Evolutionary conservation across 2,329 filamentous ascomycete genomes (phyloP).

Genomic region (Xylariales sp.): DNA sequence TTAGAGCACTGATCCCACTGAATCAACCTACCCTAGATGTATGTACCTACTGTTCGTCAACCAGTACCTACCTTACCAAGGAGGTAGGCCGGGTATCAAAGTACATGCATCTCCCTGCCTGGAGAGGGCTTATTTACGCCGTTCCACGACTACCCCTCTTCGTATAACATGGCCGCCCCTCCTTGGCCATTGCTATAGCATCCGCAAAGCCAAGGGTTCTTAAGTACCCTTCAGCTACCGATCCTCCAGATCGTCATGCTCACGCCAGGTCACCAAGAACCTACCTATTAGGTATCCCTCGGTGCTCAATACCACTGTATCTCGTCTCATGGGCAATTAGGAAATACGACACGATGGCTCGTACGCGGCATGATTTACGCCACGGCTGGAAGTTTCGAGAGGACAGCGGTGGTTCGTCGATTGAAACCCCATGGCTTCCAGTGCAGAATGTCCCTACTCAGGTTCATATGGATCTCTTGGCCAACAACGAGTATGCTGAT

Average conservation of each 20-base stretch:
- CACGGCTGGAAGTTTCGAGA: constrained; percentile 35
- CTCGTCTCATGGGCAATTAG: not conserved
- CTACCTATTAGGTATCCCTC: not conserved
- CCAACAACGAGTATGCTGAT: constrained; percentile 49
- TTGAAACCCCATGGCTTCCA: constrained; percentile 48
- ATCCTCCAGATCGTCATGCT: not conserved
- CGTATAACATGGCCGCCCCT: constrained; percentile 1
- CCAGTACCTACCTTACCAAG: not conserved
- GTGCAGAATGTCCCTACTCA: constrained; percentile 52
- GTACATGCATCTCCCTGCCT: constrained; percentile 13
- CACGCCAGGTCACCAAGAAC: not conserved
- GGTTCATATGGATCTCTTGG: constrained; percentile 54
- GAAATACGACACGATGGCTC: constrained; percentile 18
- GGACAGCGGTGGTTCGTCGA: constrained; percentile 8
- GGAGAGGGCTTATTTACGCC: constrained; percentile 1
- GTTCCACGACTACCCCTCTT: constrained; percentile 31
- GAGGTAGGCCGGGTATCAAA: not conserved
- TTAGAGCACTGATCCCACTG: constrained; percentile 1
- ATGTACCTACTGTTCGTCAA: not conserved
- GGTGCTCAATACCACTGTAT: not conserved
- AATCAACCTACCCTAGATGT: not conserved
- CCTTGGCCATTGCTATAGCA: not conserved
- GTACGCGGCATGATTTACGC: constrained; percentile 23
- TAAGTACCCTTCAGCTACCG: not conserved
- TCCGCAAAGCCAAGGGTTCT: not conserved